Base-by-base conservation (phyloP, 2,329 filamentous ascomycete species). In the Exophiala oligosperma region DNA sequence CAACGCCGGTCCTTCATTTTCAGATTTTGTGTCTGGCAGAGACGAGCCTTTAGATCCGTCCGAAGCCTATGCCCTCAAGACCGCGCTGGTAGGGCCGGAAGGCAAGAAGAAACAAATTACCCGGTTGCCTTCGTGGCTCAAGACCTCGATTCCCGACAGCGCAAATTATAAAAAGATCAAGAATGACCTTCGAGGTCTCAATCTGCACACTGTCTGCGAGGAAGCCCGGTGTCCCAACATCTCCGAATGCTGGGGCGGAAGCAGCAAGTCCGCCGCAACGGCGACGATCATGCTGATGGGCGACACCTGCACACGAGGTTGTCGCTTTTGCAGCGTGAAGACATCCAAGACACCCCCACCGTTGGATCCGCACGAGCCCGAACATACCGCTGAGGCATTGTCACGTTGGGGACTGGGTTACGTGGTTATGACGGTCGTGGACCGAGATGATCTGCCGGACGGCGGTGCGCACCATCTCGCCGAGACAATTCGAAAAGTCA, bases 271-370 rank as follows among this genome's bases (percentile, higher is more conserved):
- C 65, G 88, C 91, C 26, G 94, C 94, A 3, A 99, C 94, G 32
- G 94, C 94, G 2, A 99, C 94, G 9, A 97, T 99, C 75, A 99
- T 99, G 94, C 79, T 99, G 49, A 97, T 97, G 92, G 94, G 94
- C 64, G 94, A 99, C 74, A 97, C 93, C 7, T 99, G 94, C 76
- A 99, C 94, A 17, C 84, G 94, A 60, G 94, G 93, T 17, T 99
- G 94, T 76, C 86, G 94, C 53, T 99, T 99, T 80, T 99, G 94
- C 82, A 91, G 88, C 65, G 94, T 99, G 52, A 97, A 97, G 82
- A 99, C 94, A 2, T 87, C 79, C 58, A 86, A 89, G 44, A 77
- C 80, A 1, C 86, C 86, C 0, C 87, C 91, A 11, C 90, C 94
- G 9, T 82, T 99, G 50, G 94, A 99, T 72, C 90, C 91, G 1